Percentiles rank a stretch among this genome's conserved stretches.
Conservation (phyloP, 768 basidiomycete species). For the Russula earlei region DNA sequence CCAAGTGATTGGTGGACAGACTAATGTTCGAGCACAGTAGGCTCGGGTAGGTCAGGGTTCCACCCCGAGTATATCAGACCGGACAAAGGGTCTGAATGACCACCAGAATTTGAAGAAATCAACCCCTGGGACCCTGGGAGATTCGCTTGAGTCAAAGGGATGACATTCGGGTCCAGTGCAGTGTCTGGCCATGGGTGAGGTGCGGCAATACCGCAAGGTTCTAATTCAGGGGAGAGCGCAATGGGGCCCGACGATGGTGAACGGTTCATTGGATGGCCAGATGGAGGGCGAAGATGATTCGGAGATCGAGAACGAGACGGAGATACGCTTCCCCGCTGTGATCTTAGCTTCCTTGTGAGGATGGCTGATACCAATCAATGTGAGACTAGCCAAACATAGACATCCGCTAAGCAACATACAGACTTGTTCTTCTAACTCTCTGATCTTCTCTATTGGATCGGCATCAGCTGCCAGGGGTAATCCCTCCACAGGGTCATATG, state of each 20-base stretch:
- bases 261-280: neutral
- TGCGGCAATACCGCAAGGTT: constrained; percentile 17
- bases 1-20: constrained; percentile 29
- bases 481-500: constrained; percentile 82
- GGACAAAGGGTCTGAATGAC: constrained; percentile 46
- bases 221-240: constrained; percentile 22
- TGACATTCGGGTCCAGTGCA: constrained; percentile 20
- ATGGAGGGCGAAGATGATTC: constrained; percentile 16
- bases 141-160: constrained; percentile 19
- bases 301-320: constrained; percentile 32
- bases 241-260: constrained; percentile 17
- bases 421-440: constrained; percentile 68
- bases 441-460: constrained; percentile 73
- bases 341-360: constrained; percentile 53
- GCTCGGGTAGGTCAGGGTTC: constrained; percentile 80
- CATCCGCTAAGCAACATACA: constrained; percentile 33
- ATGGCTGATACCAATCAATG: constrained; percentile 35
- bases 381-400: constrained; percentile 10
- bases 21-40: constrained; percentile 65
- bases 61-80: constrained; percentile 69
- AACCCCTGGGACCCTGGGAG: constrained; percentile 19
- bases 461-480: constrained; percentile 65
- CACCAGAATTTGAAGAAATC: constrained; percentile 22
- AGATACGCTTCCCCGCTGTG: constrained; percentile 34
- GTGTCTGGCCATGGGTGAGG: constrained; percentile 24